Base-by-base conservation (phyloP, 2,329 filamentous ascomycete genomes). In the Xylariaceae sp. region DNA sequence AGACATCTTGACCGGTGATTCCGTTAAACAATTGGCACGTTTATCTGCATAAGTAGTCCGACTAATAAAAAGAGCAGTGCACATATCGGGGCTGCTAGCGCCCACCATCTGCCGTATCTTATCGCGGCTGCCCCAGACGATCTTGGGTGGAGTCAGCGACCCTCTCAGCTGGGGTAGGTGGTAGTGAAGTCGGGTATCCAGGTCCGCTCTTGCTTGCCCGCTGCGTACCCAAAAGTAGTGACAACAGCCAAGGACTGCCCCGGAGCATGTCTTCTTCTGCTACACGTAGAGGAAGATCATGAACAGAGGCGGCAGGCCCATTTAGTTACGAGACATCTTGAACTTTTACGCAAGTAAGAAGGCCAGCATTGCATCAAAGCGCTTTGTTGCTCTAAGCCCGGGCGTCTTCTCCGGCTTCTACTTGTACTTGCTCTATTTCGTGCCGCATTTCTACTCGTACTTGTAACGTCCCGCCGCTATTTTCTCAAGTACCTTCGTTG, bases 271-370 rank as follows among this genome's bases (percentile, higher is more conserved):
- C 23, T 51, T 51, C 23, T 51, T 34, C 17, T 51, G 49, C 13
- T 23, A 30, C 49, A 30, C 23, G 23, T 51, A 35, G 49, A 45
- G 42, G 13, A 18, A 53, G 35, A 42, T 42, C 51, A 18, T 23
- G 49, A 51, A n/a, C 17, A 50, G 8, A 30, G 55, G 55, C 23
- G 44, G 35, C 55, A 51, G 48, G 49, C 49, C 49, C 49, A 17
- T 51, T 34, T 51, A 51, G 49, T 51, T 35, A 51, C 49, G 49
- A 51, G 8, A 34, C 15, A 51, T 35, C 34, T 15, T 11, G 10
- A 45, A 45, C 11, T 30, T 17, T 13, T 59, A 56, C 56, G 47
- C 51, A 57, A 57, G 58, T 58, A 55, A 54, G 55, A 51, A 51
- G 35, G 18, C 48, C 18, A 17, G 37, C 39, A 57, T 45, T 58